Evolutionary conservation across 2,329 filamentous ascomycete species (phyloP).

Genomic region (Leptographium procerum): DNA sequence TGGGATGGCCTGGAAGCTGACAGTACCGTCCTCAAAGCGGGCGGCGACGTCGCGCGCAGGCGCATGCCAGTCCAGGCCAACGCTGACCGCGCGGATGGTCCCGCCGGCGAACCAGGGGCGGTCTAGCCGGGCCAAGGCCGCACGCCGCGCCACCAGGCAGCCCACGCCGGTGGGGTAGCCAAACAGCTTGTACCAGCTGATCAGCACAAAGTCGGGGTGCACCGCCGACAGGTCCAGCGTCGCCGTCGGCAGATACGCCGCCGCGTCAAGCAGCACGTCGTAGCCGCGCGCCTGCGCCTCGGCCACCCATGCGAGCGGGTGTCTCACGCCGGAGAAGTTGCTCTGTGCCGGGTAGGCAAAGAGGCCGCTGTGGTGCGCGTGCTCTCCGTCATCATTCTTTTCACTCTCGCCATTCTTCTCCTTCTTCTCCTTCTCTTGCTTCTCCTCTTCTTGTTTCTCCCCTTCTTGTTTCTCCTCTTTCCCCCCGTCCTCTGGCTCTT

Average conservation of each 20-base stretch:
- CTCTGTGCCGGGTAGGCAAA: constrained; percentile 35
- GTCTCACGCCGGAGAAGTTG: constrained; percentile 32
- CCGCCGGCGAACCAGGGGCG: constrained; percentile 30
- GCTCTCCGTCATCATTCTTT: constrained; percentile 4
- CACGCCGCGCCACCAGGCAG: constrained; percentile 23
- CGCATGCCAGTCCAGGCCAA: constrained; percentile 20
- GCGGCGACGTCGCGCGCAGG: constrained; percentile 17
- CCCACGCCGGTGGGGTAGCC: constrained; percentile 30
- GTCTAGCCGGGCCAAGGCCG: constrained; percentile 19
- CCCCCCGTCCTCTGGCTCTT: too few relatives aligned
- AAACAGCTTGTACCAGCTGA: constrained; percentile 32
- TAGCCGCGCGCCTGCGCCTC: constrained; percentile 25
- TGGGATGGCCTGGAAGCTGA: constrained; percentile 27
- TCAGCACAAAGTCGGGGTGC: constrained; percentile 26
- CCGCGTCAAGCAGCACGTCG: constrained; percentile 28
- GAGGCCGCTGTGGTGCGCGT: constrained; percentile 17
- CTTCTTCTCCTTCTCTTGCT: background rate
- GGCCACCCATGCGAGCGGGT: constrained; percentile 25
- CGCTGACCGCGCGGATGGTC: constrained; percentile 23
- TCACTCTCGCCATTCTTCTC: background rate
- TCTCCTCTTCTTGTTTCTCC: background rate
- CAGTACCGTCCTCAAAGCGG: constrained; percentile 29
- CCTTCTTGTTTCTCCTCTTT: background rate
- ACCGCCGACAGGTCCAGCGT: constrained; percentile 21
- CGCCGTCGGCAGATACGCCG: constrained; percentile 26